Conservation (phyloP, 192 early-diverging fungal genomes). For the Dispira simplex region DNA sequence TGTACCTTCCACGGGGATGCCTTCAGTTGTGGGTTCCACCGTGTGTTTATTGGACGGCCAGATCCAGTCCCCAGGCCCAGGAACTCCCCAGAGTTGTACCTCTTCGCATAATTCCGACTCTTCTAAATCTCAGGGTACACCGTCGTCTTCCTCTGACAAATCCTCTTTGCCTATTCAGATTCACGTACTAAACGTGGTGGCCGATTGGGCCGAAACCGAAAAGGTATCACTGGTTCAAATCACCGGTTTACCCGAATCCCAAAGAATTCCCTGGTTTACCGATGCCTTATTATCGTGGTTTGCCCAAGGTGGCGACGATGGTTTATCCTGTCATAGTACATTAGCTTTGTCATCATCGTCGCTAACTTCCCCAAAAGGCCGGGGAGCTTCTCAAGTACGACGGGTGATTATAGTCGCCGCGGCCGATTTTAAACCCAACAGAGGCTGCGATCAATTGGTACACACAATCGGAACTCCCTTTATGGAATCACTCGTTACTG, state of each 20-base stretch:
- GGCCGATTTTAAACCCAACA: conserved; percentile 12
- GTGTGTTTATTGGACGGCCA: background rate
- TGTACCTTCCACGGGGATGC: background rate
- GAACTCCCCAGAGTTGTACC: background rate
- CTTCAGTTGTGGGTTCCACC: conserved; percentile 4
- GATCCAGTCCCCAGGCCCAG: background rate
- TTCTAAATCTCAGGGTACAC: no score
- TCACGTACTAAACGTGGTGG: conserved; percentile 9
- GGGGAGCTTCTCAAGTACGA: background rate
- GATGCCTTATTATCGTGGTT: conserved; percentile 9
- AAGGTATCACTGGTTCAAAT: conserved; percentile 10
- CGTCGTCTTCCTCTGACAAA: no score
- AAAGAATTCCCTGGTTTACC: conserved; percentile 10
- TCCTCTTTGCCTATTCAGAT: conserved; percentile 1
- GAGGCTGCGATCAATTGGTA: background rate
- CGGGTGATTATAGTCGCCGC: conserved; percentile 8
- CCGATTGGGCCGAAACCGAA: conserved; percentile 11
- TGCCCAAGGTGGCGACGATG: background rate
- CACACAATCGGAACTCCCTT: conserved; percentile 7
- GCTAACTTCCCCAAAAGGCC: background rate
- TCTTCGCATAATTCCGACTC: background rate
- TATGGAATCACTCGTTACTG: background rate
- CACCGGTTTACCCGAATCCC: conserved; percentile 7
- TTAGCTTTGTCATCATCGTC: background rate
- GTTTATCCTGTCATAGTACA: background rate